A percentile compares a stretch with the other conserved stretches of the same genome.
phyloP scores from a whole-genome alignment of 176 grass and related monocot species.

The Rhynchospora pubera region DNA sequence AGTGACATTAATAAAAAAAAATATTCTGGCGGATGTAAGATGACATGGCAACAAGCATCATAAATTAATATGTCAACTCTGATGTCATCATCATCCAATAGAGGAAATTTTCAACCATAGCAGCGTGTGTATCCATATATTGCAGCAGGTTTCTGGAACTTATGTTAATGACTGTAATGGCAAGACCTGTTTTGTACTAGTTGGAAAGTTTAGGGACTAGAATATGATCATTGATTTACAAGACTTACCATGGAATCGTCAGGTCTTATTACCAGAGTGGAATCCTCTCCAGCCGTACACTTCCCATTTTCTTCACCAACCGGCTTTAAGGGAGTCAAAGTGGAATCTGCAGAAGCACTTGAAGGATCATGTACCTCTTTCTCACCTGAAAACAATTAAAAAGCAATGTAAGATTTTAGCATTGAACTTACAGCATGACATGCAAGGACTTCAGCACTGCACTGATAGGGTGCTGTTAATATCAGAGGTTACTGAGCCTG shows the following conservation, averaged over 20 bases:
- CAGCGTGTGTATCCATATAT: neutral
- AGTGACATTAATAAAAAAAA: neutral
- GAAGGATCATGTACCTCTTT: neutral
- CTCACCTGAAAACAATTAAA: neutral
- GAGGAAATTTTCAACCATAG: neutral
- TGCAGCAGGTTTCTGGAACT: neutral
- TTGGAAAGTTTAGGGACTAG: neutral
- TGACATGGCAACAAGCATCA: neutral
- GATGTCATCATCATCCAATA: neutral
- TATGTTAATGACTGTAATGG: neutral
- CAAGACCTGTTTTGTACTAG: neutral
- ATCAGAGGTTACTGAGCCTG: too few relatives aligned
- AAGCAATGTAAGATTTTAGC: neutral
- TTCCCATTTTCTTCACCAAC: neutral
- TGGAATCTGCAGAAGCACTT: neutral
- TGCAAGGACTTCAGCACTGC: too few relatives aligned
- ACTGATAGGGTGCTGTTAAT: too few relatives aligned
- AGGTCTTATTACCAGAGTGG: neutral
- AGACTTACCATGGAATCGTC: neutral
- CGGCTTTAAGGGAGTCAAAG: neutral
- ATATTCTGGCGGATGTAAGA: neutral
- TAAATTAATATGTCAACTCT: neutral
- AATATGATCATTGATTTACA: neutral
- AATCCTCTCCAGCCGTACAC: neutral
- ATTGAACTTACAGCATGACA: too few relatives aligned